A percentile compares a stretch with the other conserved stretches of the same genome.
These are phyloP conservation scores for Phlegmacium glaucopus DNA, from an alignment of 768 basidiomycete species.

Conservation along the genomic window DNA sequence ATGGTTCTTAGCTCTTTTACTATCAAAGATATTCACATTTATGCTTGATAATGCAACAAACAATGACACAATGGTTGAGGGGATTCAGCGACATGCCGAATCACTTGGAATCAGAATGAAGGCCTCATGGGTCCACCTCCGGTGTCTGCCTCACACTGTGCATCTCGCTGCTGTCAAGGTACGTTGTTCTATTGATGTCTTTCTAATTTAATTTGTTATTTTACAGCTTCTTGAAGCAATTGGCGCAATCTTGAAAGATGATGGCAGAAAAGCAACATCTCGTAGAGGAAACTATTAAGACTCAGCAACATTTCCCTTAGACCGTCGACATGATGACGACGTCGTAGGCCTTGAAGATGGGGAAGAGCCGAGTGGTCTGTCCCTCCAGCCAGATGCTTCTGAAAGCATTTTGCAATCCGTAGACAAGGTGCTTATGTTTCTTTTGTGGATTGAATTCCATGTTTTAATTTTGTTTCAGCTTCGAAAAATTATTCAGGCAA, in stretches of 20 bases:
- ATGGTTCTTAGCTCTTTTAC: not conserved
- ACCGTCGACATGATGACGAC: constrained; percentile 6
- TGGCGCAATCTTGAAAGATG: constrained; percentile 13
- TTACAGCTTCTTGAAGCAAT: constrained; percentile 24
- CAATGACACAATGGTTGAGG: not conserved
- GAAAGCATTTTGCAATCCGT: too few species aligned
- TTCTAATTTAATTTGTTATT: not conserved
- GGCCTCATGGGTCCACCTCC: too few species aligned
- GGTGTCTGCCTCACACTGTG: too few species aligned
- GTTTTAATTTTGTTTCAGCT: constrained; percentile 7
- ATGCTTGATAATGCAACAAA: not conserved
- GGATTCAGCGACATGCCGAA: not conserved
- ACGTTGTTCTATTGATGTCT: not conserved
- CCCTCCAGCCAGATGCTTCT: too few species aligned
- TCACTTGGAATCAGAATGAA: too few species aligned
- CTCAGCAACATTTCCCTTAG: not conserved
- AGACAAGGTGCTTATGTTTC: too few species aligned
- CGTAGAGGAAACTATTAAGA: constrained; percentile 10
- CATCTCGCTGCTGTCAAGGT: not conserved
- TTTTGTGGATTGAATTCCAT: too few species aligned
- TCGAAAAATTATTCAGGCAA: constrained; percentile 10
- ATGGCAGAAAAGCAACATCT: constrained; percentile 4
- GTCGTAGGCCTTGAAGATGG: constrained; percentile 14
- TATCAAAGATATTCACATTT: not conserved
- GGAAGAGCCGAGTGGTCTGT: too few species aligned